A percentile compares a stretch with the other conserved stretches of the same genome.
Evolutionary conservation across 1,284 basidiomycete genomes (phyloP).

Genomic region (Schizopora paradoxa): DNA sequence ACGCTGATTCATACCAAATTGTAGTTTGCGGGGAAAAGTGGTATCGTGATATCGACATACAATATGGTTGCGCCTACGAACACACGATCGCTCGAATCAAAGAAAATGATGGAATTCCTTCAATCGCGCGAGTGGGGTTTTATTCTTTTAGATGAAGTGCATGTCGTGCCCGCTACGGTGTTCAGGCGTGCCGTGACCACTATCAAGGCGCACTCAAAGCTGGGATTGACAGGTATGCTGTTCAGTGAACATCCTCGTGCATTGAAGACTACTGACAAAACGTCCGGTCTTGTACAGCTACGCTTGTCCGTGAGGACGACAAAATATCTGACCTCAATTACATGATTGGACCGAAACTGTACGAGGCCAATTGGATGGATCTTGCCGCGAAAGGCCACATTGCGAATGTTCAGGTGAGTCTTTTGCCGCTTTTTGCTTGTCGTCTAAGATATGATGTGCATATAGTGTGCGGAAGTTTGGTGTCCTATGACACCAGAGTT

Average conservation of each 20-base stretch:
- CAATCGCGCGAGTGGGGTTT: conserved; percentile 93
- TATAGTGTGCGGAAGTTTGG: conserved; percentile 97
- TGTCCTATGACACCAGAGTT: conserved; percentile 99
- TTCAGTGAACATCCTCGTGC: conserved; percentile 89
- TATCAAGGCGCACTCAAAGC: conserved; percentile 96
- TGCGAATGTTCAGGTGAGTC: conserved; percentile 89
- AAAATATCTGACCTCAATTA: conserved; percentile 99
- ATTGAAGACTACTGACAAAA: conserved; percentile 97
- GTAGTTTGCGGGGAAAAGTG: not conserved
- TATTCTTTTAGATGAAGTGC: conserved; percentile 91
- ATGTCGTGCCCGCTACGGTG: conserved; percentile 95
- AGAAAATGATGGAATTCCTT: not conserved
- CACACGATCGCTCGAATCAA: not conserved
- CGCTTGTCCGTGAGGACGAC: conserved; percentile 97
- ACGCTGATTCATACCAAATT: not conserved
- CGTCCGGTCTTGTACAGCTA: conserved; percentile 93
- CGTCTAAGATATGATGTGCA: not conserved
- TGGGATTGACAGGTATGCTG: conserved; percentile 74
- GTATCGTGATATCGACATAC: not conserved
- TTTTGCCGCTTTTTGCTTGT: not conserved
- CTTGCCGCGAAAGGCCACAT: conserved; percentile 99
- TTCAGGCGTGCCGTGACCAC: conserved; percentile 93
- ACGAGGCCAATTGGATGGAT: conserved; percentile 99
- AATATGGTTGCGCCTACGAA: not conserved
- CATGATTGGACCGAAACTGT: conserved; percentile 98